A percentile compares a stretch with the other conserved stretches of the same genome.
phyloP scores from a whole-genome alignment of 495 filamentous ascomycete genomes.

The Penicillium coffeae region DNA sequence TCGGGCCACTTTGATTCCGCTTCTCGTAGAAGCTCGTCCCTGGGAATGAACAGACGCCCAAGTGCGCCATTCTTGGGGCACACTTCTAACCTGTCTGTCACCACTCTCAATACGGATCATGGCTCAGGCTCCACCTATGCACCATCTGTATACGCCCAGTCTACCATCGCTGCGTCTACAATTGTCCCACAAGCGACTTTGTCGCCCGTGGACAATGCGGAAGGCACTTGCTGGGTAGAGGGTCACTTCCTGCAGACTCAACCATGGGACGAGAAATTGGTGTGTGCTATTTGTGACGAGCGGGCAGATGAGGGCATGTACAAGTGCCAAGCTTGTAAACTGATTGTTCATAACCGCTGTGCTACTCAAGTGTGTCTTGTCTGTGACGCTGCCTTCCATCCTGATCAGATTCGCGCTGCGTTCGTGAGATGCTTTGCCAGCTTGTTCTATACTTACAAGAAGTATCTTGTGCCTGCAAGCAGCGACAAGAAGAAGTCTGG shows the following conservation, averaged over 20 bases:
- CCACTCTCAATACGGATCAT: slow-evolving; percentile 71
- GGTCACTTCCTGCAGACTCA: slow-evolving; percentile 85
- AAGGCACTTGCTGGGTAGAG: slow-evolving; percentile 86
- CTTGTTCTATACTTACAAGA: slow-evolving; percentile 93
- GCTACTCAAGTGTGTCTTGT: slow-evolving; percentile 76
- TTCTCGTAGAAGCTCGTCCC: slow-evolving; percentile 85
- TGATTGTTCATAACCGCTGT: slow-evolving; percentile 76
- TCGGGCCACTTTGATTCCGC: slow-evolving; percentile 88
- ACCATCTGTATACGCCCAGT: slow-evolving; percentile 92
- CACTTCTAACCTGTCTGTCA: slow-evolving; percentile 75
- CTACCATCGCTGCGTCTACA: slow-evolving; percentile 95
- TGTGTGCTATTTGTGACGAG: slow-evolving; percentile 87
- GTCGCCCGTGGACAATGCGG: slow-evolving; percentile 81
- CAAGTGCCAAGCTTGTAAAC: slow-evolving; percentile 74
- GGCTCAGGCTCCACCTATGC: slow-evolving; percentile 79
- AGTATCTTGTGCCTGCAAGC: slow-evolving; percentile 68
- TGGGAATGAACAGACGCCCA: slow-evolving; percentile 76
- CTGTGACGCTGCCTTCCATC: slow-evolving; percentile 84
- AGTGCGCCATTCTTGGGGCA: slow-evolving; percentile 84
- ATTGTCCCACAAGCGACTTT: slow-evolving; percentile 88
- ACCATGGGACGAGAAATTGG: slow-evolving; percentile 59
- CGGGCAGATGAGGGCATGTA: slow-evolving; percentile 86
- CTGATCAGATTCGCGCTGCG: slow-evolving; percentile 85
- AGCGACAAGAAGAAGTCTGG: slow-evolving; percentile 83
- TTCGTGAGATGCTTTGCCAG: slow-evolving; percentile 94